Evolutionary conservation across 2,329 filamentous ascomycete genomes (phyloP), one percentile per base, ranked within the genome.

Genomic region (Hysterium pulicare): DNA sequence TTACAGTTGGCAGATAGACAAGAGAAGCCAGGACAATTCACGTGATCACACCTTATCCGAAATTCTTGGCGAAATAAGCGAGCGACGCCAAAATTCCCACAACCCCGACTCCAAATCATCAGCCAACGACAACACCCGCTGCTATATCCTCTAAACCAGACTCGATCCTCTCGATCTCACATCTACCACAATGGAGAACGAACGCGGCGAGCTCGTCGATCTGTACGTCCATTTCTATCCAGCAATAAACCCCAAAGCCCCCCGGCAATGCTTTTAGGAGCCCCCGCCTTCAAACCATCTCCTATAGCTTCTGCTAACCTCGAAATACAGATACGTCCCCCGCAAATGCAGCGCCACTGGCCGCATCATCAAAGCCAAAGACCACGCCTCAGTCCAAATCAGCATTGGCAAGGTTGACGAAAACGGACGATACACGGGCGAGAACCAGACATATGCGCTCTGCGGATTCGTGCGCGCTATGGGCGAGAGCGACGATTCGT

Each of bases 361-460:
- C 88, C 89, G 93, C 78, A 96, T 97, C 82, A 97, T 98, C 85
- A 96, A 96, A 82, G 90, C 93, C 81, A 96, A 97, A 81, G 93
- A 98, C 79, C 93, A 98, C 83, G 91, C 89, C 66, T 95, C 88
- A 53, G 93, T 97, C 65, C 93, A 98, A 78, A 89, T 98, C 75
- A 88, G 86, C 65, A 80, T 98, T 71, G 91, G 86, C 75, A 97
- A 96, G 81, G 93, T 98, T 66, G 91, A 97, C 75, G 93, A 98
- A 85, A 94, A 90, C 79, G 93, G 93, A 87, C 75, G 90, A 62
- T 88, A 90, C 77, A 89, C 88, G 61, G 90, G 91, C 75, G 93
- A 96, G 80, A 95, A 90, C 84, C 87, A 96, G 76, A 84, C 88
- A 70, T 98, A 95, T 73, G 91, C 93, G 63, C 86, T 98, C 57